Conservation (phyloP, 2,329 filamentous ascomycete genomes). For the Fusarium decemcellulare region DNA sequence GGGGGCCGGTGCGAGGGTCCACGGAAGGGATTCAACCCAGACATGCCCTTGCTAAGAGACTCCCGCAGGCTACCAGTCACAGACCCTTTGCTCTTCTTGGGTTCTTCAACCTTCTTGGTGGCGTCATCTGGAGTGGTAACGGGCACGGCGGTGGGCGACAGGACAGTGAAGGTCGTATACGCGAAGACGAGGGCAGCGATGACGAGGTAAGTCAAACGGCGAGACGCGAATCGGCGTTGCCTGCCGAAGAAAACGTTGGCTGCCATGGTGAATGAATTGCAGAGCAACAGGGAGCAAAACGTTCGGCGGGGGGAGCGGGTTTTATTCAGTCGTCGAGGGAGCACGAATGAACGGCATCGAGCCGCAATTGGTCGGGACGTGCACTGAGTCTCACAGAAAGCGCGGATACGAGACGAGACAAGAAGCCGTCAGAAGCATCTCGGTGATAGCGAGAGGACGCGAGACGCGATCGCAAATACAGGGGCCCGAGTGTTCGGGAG, state of each 20-base stretch:
- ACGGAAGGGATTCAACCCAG: constrained; percentile 74
- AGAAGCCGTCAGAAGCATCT: constrained; percentile 26
- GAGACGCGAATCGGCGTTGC: constrained; percentile 65
- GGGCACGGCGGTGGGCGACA: constrained; percentile 51
- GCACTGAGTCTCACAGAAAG: constrained; percentile 8
- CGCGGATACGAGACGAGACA: not conserved
- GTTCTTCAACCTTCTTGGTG: constrained; percentile 4
- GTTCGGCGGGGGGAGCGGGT: not conserved
- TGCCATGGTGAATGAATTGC: constrained; percentile 45
- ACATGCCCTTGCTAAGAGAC: constrained; percentile 61
- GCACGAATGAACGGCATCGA: constrained; percentile 12
- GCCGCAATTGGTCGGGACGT: constrained; percentile 11
- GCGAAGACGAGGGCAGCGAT: constrained; percentile 66
- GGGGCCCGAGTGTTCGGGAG: not conserved
- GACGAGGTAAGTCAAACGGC: constrained; percentile 67
- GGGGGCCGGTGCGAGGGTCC: constrained; percentile 79
- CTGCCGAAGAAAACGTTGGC: constrained; percentile 59
- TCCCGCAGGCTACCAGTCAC: constrained; percentile 58
- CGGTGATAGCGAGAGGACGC: constrained; percentile 7
- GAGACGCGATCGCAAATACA: not conserved
- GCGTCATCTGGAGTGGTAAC: constrained; percentile 3
- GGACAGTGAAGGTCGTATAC: constrained; percentile 66
- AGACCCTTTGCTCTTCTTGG: constrained; percentile 64
- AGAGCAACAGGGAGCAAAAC: not conserved
- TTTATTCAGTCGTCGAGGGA: constrained; percentile 8